phyloP scores from a whole-genome alignment of 768 basidiomycete species.

The Termitomyces sp. region DNA sequence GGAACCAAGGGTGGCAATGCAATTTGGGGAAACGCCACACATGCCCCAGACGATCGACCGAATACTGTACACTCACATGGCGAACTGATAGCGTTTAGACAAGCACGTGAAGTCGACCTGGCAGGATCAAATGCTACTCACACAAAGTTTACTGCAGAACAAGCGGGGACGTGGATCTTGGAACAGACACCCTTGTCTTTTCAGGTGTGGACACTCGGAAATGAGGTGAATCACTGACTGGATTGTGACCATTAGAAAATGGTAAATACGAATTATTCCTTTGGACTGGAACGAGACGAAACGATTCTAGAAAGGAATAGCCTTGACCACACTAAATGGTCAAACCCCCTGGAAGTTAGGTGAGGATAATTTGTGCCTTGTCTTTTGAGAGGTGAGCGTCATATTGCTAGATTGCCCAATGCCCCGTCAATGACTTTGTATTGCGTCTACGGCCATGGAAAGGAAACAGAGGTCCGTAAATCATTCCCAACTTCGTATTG shows the following conservation, averaged over 20 bases:
- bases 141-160: conserved; percentile 71
- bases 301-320: conserved; percentile 58
- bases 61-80: conserved; percentile 63
- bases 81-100: conserved; percentile 76
- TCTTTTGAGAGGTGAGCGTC: not conserved
- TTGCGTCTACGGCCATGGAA: conserved; percentile 93
- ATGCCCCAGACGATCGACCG: conserved; percentile 74
- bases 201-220: conserved; percentile 40
- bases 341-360: conserved; percentile 84
- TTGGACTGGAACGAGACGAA: conserved; percentile 79
- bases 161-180: conserved; percentile 74
- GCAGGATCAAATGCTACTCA: conserved; percentile 18
- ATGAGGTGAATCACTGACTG: not conserved
- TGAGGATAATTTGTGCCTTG: conserved; percentile 17
- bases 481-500: not conserved
- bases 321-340: conserved; percentile 79
- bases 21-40: conserved; percentile 73
- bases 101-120: conserved; percentile 13
- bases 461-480: conserved; percentile 77
- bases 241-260: conserved; percentile 50
- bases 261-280: conserved; percentile 81
- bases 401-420: conserved; percentile 58
- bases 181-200: conserved; percentile 79
- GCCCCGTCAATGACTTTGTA: conserved; percentile 91
- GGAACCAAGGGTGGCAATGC: conserved; percentile 65